A percentile compares a stretch with the other conserved stretches of the same genome.
Conservation (phyloP, 768 basidiomycete genomes). For the Boletus rubescentipes region DNA sequence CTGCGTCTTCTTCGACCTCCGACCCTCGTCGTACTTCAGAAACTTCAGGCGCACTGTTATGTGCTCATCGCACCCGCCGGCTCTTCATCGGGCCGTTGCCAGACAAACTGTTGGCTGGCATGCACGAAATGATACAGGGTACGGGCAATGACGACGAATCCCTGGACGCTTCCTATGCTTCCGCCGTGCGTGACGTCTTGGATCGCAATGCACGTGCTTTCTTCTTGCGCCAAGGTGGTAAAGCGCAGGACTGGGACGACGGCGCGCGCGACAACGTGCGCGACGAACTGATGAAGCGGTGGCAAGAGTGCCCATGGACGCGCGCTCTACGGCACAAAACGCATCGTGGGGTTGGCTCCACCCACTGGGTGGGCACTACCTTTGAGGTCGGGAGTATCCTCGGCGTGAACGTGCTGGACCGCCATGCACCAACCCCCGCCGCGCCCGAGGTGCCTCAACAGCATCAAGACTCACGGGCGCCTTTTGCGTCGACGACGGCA, state of each 20-base stretch:
- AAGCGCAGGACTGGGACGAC: constrained; percentile 65
- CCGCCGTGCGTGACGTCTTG: constrained; percentile 38
- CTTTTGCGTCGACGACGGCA: constrained; percentile 20
- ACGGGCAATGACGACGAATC: constrained; percentile 32
- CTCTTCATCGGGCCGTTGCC: constrained; percentile 80
- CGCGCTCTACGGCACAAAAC: constrained; percentile 36
- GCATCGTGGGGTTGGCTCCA: constrained; percentile 9
- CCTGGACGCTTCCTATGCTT: constrained; percentile 35
- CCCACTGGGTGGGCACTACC: constrained; percentile 67
- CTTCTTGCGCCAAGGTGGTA: constrained; percentile 65
- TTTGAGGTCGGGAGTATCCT: constrained; percentile 80
- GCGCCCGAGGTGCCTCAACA: constrained; percentile 1
- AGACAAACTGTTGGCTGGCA: constrained; percentile 48
- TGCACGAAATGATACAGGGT: constrained; percentile 30
- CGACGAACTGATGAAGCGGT: constrained; percentile 57
- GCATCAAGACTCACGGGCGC: constrained; percentile 1
- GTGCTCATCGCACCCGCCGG: constrained; percentile 41
- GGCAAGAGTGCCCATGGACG: constrained; percentile 71
- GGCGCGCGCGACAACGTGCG: constrained; percentile 47
- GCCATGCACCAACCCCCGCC: constrained; percentile 7
- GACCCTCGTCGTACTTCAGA: neutral
- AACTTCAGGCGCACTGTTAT: neutral
- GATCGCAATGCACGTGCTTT: constrained; percentile 61
- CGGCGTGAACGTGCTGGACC: constrained; percentile 59
- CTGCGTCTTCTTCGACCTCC: constrained; percentile 1